phyloP scores from a whole-genome alignment of 805 yeast species.

The Metschnikowia similis region DNA sequence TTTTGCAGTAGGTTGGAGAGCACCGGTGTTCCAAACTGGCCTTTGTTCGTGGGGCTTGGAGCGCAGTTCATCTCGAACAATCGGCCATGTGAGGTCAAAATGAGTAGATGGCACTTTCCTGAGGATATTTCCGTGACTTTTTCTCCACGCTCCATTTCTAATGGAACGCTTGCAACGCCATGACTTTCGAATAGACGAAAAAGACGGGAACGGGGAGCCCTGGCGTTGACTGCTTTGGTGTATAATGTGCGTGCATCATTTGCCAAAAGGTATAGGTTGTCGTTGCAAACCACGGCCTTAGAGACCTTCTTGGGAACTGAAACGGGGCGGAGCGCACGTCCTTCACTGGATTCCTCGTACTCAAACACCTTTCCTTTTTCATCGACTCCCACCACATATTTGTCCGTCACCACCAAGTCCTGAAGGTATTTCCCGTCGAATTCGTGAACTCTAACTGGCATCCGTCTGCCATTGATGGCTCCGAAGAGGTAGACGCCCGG shows the following conservation, averaged over 20 bases:
- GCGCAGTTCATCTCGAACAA: constrained; percentile 58
- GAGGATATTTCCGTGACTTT: constrained; percentile 45
- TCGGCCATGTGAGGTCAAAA: constrained; percentile 55
- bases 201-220: not conserved
- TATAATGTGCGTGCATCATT: constrained; percentile 41
- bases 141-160: constrained; percentile 22
- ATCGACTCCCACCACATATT: constrained; percentile 54
- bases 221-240: not conserved
- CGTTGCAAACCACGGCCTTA: constrained; percentile 46
- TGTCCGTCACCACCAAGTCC: constrained; percentile 51
- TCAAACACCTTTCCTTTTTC: constrained; percentile 68
- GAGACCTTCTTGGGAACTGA: constrained; percentile 27
- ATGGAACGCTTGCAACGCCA: not conserved
- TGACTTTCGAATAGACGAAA: constrained; percentile 10
- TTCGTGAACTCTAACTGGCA: constrained; percentile 57
- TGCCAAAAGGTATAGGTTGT: constrained; percentile 42
- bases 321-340: constrained; percentile 10
- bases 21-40: constrained; percentile 82
- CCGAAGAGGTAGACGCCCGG: constrained; percentile 39
- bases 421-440: constrained; percentile 60
- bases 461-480: constrained; percentile 27
- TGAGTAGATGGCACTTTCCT: constrained; percentile 69
- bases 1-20: constrained; percentile 63
- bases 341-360: constrained; percentile 50
- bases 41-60: constrained; percentile 38